Percentiles rank a stretch among this genome's conserved stretches.
These are phyloP conservation scores for Acorus calamus DNA, from an alignment of 106 monocot species.

Conservation along the genomic window DNA sequence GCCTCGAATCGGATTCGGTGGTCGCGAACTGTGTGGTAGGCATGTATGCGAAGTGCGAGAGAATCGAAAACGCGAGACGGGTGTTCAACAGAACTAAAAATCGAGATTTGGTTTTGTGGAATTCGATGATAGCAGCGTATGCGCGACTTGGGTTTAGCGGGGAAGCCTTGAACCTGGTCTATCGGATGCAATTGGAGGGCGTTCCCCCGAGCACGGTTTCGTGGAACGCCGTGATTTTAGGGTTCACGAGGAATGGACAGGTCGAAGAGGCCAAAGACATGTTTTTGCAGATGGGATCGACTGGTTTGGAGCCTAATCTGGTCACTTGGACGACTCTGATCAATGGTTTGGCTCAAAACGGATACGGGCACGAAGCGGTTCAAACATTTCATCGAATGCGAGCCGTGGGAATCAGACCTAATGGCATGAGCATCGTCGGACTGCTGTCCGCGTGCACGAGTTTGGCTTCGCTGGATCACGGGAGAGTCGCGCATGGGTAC, in stretches of 20 bases:
- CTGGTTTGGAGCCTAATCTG: constrained; percentile 19
- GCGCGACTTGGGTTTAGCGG: constrained; percentile 22
- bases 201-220: constrained; percentile 29
- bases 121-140: constrained; percentile 36
- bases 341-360: constrained; percentile 29
- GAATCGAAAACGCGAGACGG: constrained; percentile 18
- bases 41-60: constrained; percentile 37
- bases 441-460: constrained; percentile 22
- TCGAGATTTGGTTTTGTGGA: constrained; percentile 38
- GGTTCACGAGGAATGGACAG: constrained; percentile 25
- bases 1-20: constrained; percentile 23
- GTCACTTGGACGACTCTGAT: constrained; percentile 33
- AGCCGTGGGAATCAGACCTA: constrained; percentile 13
- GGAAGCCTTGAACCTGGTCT: constrained; percentile 38
- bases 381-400: constrained; percentile 27
- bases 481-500: constrained; percentile 24
- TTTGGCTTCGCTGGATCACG: constrained; percentile 9
- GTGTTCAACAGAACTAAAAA: constrained; percentile 15
- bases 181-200: constrained; percentile 41
- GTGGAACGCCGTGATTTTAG: constrained; percentile 40
- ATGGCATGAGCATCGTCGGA: constrained; percentile 12
- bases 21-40: constrained; percentile 23
- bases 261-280: constrained; percentile 27
- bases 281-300: constrained; percentile 28
- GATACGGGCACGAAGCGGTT: constrained; percentile 21